phyloP scores from a whole-genome alignment of 768 basidiomycete species.

The Boletus tomentosulus region DNA sequence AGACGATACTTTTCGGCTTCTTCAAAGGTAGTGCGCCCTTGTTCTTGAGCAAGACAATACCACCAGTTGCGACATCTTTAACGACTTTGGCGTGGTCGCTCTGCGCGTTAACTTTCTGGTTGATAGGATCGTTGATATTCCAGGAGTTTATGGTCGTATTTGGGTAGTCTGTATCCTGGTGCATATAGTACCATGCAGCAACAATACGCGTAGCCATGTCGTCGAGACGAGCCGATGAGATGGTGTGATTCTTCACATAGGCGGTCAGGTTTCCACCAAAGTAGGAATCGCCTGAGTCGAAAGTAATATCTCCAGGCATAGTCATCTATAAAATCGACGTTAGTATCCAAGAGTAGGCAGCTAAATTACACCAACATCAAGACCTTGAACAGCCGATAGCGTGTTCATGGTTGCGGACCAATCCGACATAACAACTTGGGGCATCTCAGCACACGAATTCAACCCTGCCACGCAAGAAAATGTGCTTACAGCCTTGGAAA shows the following conservation, averaged over 20 bases:
- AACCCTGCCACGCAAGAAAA: neutral
- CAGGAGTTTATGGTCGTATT: conserved; percentile 25
- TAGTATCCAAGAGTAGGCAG: neutral
- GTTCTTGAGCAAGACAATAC: conserved; percentile 70
- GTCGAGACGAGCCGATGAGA: conserved; percentile 55
- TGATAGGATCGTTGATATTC: conserved; percentile 27
- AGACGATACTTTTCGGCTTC: conserved; percentile 52
- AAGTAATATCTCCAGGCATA: conserved; percentile 61
- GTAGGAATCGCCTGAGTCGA: conserved; percentile 38
- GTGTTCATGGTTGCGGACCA: conserved; percentile 55
- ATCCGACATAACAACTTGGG: conserved; percentile 51
- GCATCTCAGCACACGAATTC: neutral
- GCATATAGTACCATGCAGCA: conserved; percentile 51
- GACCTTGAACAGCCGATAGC: conserved; percentile 53
- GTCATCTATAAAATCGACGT: conserved; percentile 48
- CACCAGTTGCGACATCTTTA: conserved; percentile 60
- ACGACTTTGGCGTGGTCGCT: conserved; percentile 49
- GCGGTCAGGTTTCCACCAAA: conserved; percentile 58
- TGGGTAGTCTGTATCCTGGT: conserved; percentile 32
- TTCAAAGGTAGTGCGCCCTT: conserved; percentile 53
- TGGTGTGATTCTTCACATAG: conserved; percentile 57
- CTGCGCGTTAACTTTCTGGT: conserved; percentile 52
- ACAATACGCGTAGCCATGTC: conserved; percentile 72
- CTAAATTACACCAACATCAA: conserved; percentile 45
- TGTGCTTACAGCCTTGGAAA: conserved; percentile 54